Base-by-base conservation (phyloP, 805 yeast species). In the Hanseniaspora hatyaiensis region DNA sequence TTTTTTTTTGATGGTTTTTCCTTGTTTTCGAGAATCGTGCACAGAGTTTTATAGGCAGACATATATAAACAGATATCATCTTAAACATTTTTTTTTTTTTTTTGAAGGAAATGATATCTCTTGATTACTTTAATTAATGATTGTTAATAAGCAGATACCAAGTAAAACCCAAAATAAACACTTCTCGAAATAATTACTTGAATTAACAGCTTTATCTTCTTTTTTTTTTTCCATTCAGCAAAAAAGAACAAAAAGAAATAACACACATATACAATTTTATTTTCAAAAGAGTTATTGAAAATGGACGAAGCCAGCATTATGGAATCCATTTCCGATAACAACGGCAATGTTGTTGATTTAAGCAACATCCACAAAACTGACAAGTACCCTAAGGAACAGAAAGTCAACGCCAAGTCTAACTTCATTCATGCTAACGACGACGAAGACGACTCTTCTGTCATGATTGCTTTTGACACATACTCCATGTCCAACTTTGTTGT, bases 401-500 rank as follows among this genome's bases (percentile, higher is more conserved):
- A 13, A 2, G 22, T 16, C 3, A 22, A 16, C 15, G 9, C 31
- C 4, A 23, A 42, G 16, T 8, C 37, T 4, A 42, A 37, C 24
- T 47, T 33, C 26, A 52, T 63, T 39, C 56, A 53, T 20, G 72
- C 75, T 0, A 57, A 64, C 16, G 64, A 70, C 52, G 75, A 71
- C 50, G 77, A 72, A 53, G 78, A 73, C 54, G 65, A 69, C 56
- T 65, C 72, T 1, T 69, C 75, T 3, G 65, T 69, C 37, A 57
- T 71, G 54, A 66, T 71, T 59, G 66, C 73, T 0, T 65, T 74
- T 62, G 70, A 71, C 55, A 70, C 73, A 11, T 45, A 45, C 23
- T 71, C 65, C 50, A 79, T 84, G 3, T 72, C 92, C 9, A 64
- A 69, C 6, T 65, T 83, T 57, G 85, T 87, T 42, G 66, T 86